Evolutionary conservation across 1,284 basidiomycete species (phyloP).

Genomic region (Wallemia mellicola): DNA sequence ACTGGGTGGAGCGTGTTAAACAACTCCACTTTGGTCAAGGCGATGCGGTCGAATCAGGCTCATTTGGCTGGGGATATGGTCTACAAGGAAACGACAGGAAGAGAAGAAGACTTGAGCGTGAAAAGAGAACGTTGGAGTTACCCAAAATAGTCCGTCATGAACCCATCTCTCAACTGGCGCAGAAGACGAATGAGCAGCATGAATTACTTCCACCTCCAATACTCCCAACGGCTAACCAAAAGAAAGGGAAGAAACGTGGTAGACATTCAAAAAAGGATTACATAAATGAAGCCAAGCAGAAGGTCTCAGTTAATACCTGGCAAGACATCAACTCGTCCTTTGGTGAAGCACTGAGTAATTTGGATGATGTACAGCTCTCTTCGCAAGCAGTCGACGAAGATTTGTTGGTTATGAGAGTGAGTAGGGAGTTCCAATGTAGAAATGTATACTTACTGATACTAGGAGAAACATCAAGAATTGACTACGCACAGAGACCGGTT

Average conservation of each 20-base stretch:
- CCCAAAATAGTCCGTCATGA: neutral
- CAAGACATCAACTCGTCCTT: neutral
- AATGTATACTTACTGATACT: neutral
- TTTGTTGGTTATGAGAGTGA: neutral
- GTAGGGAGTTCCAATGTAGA: neutral
- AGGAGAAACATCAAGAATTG: neutral
- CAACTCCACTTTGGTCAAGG: neutral
- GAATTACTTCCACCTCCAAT: neutral
- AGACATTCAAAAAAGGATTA: neutral
- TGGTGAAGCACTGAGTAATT: neutral
- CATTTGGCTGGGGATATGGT: neutral
- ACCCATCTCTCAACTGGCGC: neutral
- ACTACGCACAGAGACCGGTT: neutral
- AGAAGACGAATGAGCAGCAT: neutral
- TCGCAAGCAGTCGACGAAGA: neutral
- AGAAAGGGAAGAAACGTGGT: neutral
- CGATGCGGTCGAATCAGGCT: neutral
- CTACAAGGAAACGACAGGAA: neutral
- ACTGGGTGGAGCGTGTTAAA: neutral
- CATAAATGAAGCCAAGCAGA: neutral
- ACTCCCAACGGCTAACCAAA: neutral
- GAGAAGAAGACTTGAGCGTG: neutral
- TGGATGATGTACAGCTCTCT: neutral
- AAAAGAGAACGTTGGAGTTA: neutral
- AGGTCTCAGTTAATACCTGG: neutral